A percentile compares a stretch with the other conserved stretches of the same genome.
Conservation (phyloP, 1,284 basidiomycete genomes). For the Termitomyces sp. region DNA sequence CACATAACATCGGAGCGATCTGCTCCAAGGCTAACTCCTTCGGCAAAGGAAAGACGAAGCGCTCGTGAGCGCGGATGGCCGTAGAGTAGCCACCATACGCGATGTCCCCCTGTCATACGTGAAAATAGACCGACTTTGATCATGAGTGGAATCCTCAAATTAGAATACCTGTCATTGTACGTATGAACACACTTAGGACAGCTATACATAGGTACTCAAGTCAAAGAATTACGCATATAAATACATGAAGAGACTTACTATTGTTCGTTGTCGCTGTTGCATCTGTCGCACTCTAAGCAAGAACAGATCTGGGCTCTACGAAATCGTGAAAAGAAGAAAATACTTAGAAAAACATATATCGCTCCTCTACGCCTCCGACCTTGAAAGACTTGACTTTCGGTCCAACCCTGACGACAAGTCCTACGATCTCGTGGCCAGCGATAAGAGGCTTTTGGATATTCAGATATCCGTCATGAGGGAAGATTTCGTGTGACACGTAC, state of each 20-base stretch:
- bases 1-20: conserved; percentile 52
- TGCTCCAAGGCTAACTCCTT: conserved; percentile 46
- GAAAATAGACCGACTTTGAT: conserved; percentile 16
- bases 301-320: conserved; percentile 47
- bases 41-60: conserved; percentile 69
- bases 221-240: not conserved
- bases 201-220: conserved; percentile 16
- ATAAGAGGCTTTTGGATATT: conserved; percentile 31
- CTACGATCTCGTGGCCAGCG: conserved; percentile 59
- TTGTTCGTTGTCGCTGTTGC: conserved; percentile 51
- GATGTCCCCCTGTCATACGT: conserved; percentile 21
- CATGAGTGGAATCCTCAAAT: conserved; percentile 41
- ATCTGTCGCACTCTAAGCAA: conserved; percentile 50
- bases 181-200: conserved; percentile 23
- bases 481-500: conserved; percentile 9
- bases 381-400: conserved; percentile 53
- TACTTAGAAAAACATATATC: no score
- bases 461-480: not conserved
- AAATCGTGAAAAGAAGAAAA: not conserved
- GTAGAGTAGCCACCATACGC: conserved; percentile 57
- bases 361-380: conserved; percentile 39
- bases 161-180: conserved; percentile 44
- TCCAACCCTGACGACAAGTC: conserved; percentile 49
- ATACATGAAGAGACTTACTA: conserved; percentile 33
- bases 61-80: conserved; percentile 33